Evolutionary conservation across 139 green algal species (phyloP).

Genomic region (Picochlorum sp.): DNA sequence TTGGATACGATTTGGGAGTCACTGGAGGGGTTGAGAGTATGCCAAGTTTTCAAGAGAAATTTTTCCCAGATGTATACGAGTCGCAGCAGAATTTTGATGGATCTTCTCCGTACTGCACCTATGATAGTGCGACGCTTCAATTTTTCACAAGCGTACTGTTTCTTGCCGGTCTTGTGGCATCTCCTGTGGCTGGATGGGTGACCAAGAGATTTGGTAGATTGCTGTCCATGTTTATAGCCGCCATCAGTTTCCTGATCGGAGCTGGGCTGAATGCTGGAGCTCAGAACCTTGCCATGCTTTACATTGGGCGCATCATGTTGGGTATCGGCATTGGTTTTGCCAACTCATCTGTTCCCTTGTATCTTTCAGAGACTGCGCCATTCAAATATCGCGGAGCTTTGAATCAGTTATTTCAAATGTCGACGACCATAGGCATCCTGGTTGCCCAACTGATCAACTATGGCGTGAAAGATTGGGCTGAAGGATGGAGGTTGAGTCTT

Average conservation of each 20-base stretch:
- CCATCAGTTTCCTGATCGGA: constrained; percentile 44
- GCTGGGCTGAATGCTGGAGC: constrained; percentile 40
- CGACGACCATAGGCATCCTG: constrained; percentile 30
- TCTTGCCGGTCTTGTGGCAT: constrained; percentile 37
- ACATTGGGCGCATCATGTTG: constrained; percentile 59
- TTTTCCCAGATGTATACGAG: constrained; percentile 43
- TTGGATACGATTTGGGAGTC: constrained; percentile 48
- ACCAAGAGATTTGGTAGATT: constrained; percentile 34
- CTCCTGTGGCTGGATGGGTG: constrained; percentile 19
- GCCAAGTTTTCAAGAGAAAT: constrained; percentile 39
- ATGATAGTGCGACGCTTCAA: constrained; percentile 30
- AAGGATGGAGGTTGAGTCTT: constrained; percentile 27
- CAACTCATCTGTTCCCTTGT: constrained; percentile 25
- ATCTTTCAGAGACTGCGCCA: constrained; percentile 24
- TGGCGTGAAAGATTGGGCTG: constrained; percentile 8
- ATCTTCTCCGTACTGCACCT: constrained; percentile 15
- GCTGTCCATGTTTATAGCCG: constrained; percentile 42
- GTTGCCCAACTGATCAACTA: constrained; percentile 36
- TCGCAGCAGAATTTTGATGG: neutral
- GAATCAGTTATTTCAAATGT: constrained; percentile 34
- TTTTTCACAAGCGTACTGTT: constrained; percentile 70
- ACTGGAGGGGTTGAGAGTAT: constrained; percentile 42
- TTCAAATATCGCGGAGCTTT: constrained; percentile 19
- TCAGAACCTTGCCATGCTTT: constrained; percentile 52
- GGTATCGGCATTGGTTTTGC: constrained; percentile 68